Evolutionary conservation across 441 rosid genomes (phyloP).

Genomic region (Pelargonium australe): DNA sequence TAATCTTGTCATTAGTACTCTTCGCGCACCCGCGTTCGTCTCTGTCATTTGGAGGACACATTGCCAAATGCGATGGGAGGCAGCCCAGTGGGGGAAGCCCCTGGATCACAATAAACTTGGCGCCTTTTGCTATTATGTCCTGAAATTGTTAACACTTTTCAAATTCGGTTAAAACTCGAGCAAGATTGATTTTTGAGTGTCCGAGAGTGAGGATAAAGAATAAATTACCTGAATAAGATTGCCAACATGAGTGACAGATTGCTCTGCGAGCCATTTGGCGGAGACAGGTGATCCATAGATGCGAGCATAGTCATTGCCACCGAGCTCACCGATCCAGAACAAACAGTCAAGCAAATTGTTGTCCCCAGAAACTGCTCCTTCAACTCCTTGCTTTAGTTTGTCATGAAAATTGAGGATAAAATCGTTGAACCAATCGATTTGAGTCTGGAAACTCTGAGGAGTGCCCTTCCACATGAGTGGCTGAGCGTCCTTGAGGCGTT

Average conservation of each 20-base stretch:
- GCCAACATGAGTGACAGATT: constrained; percentile 19
- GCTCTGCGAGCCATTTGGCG: constrained; percentile 20
- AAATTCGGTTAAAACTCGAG: background rate
- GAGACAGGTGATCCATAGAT: constrained; percentile 23
- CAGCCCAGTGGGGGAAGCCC: constrained; percentile 50
- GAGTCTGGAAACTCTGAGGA: constrained; percentile 25
- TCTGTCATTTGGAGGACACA: constrained; percentile 14
- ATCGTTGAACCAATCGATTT: constrained; percentile 35
- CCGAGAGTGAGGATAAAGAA: background rate
- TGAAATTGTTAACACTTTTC: constrained; percentile 14
- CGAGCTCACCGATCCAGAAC: constrained; percentile 47
- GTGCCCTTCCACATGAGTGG: constrained; percentile 24
- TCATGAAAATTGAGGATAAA: background rate
- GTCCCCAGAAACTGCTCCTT: constrained; percentile 7
- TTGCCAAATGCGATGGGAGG: constrained; percentile 24
- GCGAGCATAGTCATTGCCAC: constrained; percentile 38
- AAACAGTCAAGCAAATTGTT: constrained; percentile 15
- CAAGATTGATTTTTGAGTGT: background rate
- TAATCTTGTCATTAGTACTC: constrained; percentile 21
- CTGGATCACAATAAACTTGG: constrained; percentile 37
- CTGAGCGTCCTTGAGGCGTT: background rate
- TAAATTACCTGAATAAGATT: constrained; percentile 30
- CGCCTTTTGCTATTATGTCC: constrained; percentile 35
- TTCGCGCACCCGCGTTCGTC: constrained; percentile 36
- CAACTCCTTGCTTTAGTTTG: constrained; percentile 13